Base-by-base conservation (phyloP, 331 rosid species). In the Pyrus hybrid region DNA sequence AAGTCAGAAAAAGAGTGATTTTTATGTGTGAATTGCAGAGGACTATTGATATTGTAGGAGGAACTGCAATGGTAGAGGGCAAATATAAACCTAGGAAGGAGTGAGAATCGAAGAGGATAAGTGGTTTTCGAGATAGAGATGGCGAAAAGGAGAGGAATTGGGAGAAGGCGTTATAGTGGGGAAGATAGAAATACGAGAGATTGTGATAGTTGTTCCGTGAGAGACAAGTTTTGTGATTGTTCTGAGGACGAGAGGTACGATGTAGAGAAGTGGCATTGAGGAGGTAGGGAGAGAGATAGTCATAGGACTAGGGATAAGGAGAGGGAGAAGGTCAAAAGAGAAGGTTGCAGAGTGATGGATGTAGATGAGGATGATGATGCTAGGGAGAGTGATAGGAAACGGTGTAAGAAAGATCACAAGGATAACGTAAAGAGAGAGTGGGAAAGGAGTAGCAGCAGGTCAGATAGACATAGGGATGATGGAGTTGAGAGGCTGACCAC, bases 321-420 rank as follows among this genome's bases (percentile, higher is more conserved):
- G 30, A 29, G 69, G 63, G 79, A 75, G 37, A 67, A 9, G 58
- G 75, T 53, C 86, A 63, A 79, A 86, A 81, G 57, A 89, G 84
- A 80, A 87, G 77, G 75, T 41, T 33, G 14, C 84, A 87, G 28
- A n/a, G n/a, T n/a, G n/a, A n/a, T n/a, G n/a, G 74, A 79, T 64
- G 76, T 87, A 61, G 87, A 83, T 65, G 93, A 91, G 45, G 43
- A 37, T 9, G 43, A 37, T 35, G 45, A 37, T 37, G 45, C 69
- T 2, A 85, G 73, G 84, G 96, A 85, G 80, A 87, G 77, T 57
- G 88, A 78, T 73, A 78, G 86, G 84, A 91, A 93, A 83, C 81
- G 86, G 8, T 88, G 81, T 3, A 89, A 76, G 88, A 91, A 86
- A 78, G 96, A 86, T 3, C 89, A 85, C 8, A 87, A 70, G 17